Evolutionary conservation across 2,329 filamentous ascomycete species (phyloP), one percentile per base, ranked within the genome.

Genomic region (Colletotrichum melonis): DNA sequence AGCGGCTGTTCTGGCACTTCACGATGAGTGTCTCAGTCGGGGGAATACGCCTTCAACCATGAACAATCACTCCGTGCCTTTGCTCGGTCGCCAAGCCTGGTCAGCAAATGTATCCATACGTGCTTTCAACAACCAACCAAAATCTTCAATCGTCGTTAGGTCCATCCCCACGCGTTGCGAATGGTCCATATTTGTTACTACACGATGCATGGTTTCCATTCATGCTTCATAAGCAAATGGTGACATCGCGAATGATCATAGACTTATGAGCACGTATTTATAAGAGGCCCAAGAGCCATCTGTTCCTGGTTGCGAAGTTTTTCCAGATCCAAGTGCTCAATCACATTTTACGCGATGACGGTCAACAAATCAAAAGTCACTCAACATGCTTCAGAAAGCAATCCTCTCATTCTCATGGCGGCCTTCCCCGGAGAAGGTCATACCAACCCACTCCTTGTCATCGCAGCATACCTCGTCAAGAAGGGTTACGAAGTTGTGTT

Each of bases 401-500:
- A 74, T 28, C 78, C 78, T 6, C 62, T 76, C 14, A 59, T 80
- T 11, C 56, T 80, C 14, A 69, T 79, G 58, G 69, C 75, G 30
- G 71, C 76, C 5, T 74, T 72, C 4, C 76, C 78, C 0, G 64
- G 58, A 1, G 72, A 76, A 12, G 78, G 78, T 3, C 79, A 80
- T 52, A 72, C 62, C 1, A 66, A 60, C 4, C 78, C 78, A 4
- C 52, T 79, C 1, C 55, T 81, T 5, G 69, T 74, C n/a, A 77
- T 85, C 12, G 80, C 82, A 3, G 74, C 75, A 1, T 75, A 76
- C 16, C 74, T 84, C 6, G 76, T 82, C 3, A 71, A 77, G n/a
- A 75, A 79, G 5, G 83, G 82, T 3, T 84, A 85, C 72, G 79
- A 83, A 4, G 79, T 85, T 2, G 81, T 80, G 0, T 83, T 85